These are phyloP conservation scores for Parastagonospora nodorum DNA, from an alignment of 2,329 filamentous ascomycete genomes.

Conservation along the genomic window DNA sequence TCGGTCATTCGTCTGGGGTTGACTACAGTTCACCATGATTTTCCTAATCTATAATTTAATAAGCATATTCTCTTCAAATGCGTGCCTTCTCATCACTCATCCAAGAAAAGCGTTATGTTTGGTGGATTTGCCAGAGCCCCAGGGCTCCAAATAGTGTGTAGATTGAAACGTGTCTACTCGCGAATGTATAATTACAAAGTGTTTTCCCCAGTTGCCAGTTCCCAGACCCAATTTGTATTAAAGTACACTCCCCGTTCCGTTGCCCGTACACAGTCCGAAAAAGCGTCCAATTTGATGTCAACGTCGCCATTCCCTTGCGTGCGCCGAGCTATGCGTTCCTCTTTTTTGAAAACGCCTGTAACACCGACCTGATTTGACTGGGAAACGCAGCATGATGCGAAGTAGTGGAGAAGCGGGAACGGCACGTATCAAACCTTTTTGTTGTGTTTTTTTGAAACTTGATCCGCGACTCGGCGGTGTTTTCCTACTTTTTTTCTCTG, in stretches of 20 bases:
- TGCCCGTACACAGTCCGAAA: neutral
- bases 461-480: conserved; percentile 7
- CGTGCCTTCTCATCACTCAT: too few species aligned
- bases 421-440: conserved; percentile 11
- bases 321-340: conserved; percentile 10
- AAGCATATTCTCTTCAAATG: too few species aligned
- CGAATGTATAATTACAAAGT: conserved; percentile 23
- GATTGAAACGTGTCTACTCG: conserved; percentile 23
- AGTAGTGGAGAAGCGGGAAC: neutral
- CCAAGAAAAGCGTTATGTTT: too few species aligned
- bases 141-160: conserved; percentile 27
- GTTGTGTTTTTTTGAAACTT: conserved; percentile 7
- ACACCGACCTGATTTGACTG: conserved; percentile 7
- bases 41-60: too few species aligned
- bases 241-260: neutral
- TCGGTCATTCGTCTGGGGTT: too few species aligned
- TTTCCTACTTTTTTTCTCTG: conserved; percentile 36
- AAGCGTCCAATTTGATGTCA: neutral
- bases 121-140: conserved; percentile 10
- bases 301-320: conserved; percentile 1
- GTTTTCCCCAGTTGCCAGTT: neutral
- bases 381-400: conserved; percentile 2
- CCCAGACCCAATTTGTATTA: too few species aligned
- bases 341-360: conserved; percentile 10
- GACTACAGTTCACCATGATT: too few species aligned